Conservation (phyloP, 331 rosid genomes). For the Acacia pycnantha region DNA sequence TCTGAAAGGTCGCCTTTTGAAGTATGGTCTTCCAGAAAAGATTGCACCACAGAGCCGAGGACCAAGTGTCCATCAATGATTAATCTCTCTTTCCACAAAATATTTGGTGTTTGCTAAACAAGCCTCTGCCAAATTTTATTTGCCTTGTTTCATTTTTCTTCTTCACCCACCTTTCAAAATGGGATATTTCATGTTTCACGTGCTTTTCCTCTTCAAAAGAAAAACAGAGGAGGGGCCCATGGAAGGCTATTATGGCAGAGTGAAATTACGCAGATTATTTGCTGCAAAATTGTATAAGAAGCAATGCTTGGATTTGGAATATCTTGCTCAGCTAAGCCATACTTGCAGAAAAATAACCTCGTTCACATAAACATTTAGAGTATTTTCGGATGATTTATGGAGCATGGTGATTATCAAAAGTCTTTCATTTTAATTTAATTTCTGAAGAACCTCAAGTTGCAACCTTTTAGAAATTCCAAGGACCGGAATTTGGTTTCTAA, state of each 20-base stretch:
- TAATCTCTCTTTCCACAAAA: not conserved
- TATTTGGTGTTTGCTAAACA: not conserved
- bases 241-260: not conserved
- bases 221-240: not conserved
- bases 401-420: not conserved
- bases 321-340: not conserved
- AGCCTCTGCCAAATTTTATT: not conserved
- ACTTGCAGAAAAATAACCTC: not conserved
- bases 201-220: constrained; percentile 4
- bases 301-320: not conserved
- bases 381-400: not conserved
- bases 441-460: not conserved
- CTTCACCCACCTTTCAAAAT: not conserved
- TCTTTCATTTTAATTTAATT: not conserved
- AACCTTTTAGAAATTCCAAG: not conserved
- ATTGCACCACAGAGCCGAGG: not conserved
- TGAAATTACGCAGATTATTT: not conserved
- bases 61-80: not conserved
- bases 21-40: not conserved
- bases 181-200: not conserved
- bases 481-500: not conserved
- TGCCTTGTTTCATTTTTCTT: not conserved
- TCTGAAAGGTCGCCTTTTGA: not conserved
- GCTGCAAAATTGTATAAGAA: not conserved
- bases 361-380: not conserved